Conservation (phyloP, 2,329 filamentous ascomycete species). For the Colletotrichum cereale region DNA sequence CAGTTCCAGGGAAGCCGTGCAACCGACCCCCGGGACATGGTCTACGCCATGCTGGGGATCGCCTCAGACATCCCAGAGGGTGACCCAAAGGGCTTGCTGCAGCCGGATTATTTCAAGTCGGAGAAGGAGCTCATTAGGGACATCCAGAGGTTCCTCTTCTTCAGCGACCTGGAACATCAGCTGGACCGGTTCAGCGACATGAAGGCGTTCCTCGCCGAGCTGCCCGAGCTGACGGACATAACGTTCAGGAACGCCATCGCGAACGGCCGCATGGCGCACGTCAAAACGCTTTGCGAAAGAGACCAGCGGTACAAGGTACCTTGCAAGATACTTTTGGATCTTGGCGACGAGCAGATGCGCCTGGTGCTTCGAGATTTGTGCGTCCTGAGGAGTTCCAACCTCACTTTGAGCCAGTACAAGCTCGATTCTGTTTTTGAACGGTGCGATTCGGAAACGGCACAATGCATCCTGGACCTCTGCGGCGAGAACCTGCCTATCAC, state of each 20-base stretch:
- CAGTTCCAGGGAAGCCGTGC: constrained; percentile 3
- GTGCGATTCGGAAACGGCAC: background rate
- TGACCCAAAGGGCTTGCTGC: background rate
- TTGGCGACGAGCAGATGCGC: background rate
- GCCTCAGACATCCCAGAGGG: background rate
- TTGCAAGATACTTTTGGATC: background rate
- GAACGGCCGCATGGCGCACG: background rate
- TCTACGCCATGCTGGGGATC: constrained; percentile 8
- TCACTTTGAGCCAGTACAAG: fast-evolving
- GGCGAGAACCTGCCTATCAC: background rate
- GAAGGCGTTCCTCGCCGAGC: background rate
- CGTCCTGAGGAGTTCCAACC: background rate
- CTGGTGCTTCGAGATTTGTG: background rate
- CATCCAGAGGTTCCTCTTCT: background rate
- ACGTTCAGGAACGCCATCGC: background rate
- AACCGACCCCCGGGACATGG: constrained; percentile 2
- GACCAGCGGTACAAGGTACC: background rate
- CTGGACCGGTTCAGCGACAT: background rate
- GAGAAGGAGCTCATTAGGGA: background rate
- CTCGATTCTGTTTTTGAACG: background rate
- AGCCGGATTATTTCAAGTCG: constrained; percentile 7
- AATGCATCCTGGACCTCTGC: background rate
- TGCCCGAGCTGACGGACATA: background rate
- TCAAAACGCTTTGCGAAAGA: background rate
- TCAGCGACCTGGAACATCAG: background rate